Conservation (phyloP, 495 filamentous ascomycete species). For the Acidomyces sp. region DNA sequence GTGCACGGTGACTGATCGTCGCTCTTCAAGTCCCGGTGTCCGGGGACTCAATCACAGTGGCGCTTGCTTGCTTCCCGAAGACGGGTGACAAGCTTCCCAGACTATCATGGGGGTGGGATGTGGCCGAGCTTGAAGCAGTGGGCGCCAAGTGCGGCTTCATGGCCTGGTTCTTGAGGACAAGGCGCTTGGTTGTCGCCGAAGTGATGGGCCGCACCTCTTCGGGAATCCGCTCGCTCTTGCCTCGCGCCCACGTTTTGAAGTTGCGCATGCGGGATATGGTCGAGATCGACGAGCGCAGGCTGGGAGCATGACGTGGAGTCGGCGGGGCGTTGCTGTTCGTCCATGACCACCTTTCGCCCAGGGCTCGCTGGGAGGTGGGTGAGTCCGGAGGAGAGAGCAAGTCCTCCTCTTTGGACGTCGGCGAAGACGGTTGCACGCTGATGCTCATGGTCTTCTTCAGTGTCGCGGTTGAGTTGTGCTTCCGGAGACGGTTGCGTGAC, state of each 20-base stretch:
- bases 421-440: too few relatives aligned
- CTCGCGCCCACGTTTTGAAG: constrained; percentile 7
- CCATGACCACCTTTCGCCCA: constrained; percentile 14
- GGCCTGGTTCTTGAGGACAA: constrained; percentile 15
- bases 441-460: too few relatives aligned
- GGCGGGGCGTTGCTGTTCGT: constrained; percentile 18
- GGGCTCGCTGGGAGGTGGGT: not conserved
- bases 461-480: too few relatives aligned
- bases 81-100: too few relatives aligned
- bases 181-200: not conserved
- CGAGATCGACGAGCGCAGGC: constrained; percentile 6
- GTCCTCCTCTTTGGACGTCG: too few relatives aligned
- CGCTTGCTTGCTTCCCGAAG: too few relatives aligned
- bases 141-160: constrained; percentile 11
- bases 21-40: too few relatives aligned
- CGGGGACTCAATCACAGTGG: too few relatives aligned
- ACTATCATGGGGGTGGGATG: too few relatives aligned
- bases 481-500: not conserved
- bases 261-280: constrained; percentile 8
- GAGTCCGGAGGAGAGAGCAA: not conserved
- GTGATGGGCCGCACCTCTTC: constrained; percentile 3
- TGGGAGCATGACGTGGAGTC: constrained; percentile 11
- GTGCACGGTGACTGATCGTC: too few relatives aligned
- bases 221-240: constrained; percentile 2
- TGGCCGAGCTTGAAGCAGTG: too few relatives aligned